Percentiles rank a stretch among this genome's conserved stretches.
Evolutionary conservation across 1,284 basidiomycete species (phyloP).

Genomic region (Puccinia triticina): DNA sequence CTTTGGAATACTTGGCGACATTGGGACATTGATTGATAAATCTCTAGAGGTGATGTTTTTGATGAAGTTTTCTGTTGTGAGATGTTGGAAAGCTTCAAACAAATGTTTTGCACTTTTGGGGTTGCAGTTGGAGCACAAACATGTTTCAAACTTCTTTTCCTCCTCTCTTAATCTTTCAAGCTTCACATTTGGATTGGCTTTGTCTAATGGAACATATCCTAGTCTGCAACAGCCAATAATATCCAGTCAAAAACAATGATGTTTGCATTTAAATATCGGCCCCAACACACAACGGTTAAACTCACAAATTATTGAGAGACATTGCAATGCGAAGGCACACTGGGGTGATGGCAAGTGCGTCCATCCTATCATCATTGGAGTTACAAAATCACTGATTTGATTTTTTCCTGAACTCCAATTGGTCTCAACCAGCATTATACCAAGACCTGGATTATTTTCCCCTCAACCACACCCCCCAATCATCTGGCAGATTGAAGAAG

Average conservation of each 20-base stretch:
- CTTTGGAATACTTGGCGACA: neutral
- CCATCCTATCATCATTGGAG: slow-evolving; percentile 21
- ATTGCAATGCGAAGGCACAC: slow-evolving; percentile 20
- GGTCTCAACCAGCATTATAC: slow-evolving; percentile 1
- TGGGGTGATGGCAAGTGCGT: slow-evolving; percentile 13
- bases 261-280: neutral
- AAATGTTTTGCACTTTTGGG: no score
- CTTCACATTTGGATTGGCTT: neutral
- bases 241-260: neutral
- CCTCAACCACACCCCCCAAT: slow-evolving; percentile 18
- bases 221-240: neutral
- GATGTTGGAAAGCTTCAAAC: no score
- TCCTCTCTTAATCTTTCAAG: neutral
- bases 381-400: neutral
- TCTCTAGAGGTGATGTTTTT: no score
- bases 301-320: neutral
- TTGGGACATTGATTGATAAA: neutral
- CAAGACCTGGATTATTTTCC: neutral
- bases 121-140: no score
- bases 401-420: neutral
- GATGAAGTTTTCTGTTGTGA: no score
- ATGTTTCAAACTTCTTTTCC: neutral
- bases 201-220: neutral
- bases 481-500: slow-evolving; percentile 37
- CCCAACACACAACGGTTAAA: neutral